Evolutionary conservation across 495 filamentous ascomycete genomes (phyloP), one percentile per base, ranked within the genome.

Genomic region (Chlorociboria aeruginascens): DNA sequence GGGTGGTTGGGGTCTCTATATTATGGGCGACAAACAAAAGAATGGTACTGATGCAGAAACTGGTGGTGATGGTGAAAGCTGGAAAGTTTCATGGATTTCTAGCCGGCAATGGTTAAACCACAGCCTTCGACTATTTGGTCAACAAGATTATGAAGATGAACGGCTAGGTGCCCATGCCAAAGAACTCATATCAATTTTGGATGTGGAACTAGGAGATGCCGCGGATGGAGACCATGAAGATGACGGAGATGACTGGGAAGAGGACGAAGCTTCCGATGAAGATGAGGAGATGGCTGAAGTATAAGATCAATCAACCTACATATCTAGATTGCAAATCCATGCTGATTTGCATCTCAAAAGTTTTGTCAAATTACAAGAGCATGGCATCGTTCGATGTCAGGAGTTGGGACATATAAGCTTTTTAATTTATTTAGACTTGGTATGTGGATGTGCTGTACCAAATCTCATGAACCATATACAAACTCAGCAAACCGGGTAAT

Each of bases 1-100:
- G 3, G 90, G 93, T 31, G 93, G 93, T 8, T 99, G 90, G 84
- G 84, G 84, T 47, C 71, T 87, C 48, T 85, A 86, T 58, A 70
- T 92, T 46, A 66, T 83, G 47, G 88, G 85, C 0, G 78, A 85
- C 62, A 87, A 82, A 68, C 54, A 52, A 38, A 47, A 59, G 60
- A 43, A 51, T 35, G 61, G 61, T n/a, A 66, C 58, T 33, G 66
- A 72, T 42, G 45, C 44, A 17, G 52, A 55, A 28, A 59, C 50
- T 13, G 63, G 63, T 49, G 68, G 64, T 53, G 49, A 57, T 42
- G 56, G 49, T 8, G 58, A 62, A 11, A 56, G 46, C 36, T 53
- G 57, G 36, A 69, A 69, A 46, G 62, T 62, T 0, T 61, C 67
- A 13, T 74, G 77, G 72, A 71, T 69, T 32, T 73, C 74, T 1